Percentiles rank a stretch among this genome's conserved stretches.
Conservation (phyloP, 345 rosid genomes). For the Laguncularia racemosa region DNA sequence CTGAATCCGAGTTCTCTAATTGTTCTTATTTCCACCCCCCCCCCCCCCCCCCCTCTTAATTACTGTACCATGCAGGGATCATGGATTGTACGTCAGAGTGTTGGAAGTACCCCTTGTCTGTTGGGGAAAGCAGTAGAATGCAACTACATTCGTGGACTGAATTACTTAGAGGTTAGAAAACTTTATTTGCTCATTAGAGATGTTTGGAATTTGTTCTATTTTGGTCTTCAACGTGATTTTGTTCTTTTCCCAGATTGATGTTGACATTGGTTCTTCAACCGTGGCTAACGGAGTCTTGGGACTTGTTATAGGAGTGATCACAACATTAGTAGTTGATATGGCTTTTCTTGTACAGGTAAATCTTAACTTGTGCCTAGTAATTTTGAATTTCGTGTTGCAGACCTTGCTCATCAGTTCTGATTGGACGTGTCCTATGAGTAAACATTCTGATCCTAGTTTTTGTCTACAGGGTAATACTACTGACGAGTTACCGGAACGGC, state of each 20-base stretch:
- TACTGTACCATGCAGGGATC: slow-evolving; percentile 57
- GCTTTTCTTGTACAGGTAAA: slow-evolving; percentile 95
- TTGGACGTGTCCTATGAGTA: background rate
- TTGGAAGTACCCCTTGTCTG: slow-evolving; percentile 96
- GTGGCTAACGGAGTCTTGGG: slow-evolving; percentile 99
- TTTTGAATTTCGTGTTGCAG: background rate
- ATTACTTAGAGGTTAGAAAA: slow-evolving; percentile 72
- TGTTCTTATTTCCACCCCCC: background rate
- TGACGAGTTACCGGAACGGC: slow-evolving; percentile 86
- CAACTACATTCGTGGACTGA: slow-evolving; percentile 79
- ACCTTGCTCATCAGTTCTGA: background rate
- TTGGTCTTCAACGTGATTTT: slow-evolving; percentile 11
- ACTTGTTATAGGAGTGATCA: slow-evolving; percentile 91
- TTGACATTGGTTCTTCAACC: slow-evolving; percentile 95
- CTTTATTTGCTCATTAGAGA: background rate
- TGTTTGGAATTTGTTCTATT: background rate
- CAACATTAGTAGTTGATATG: slow-evolving; percentile 92
- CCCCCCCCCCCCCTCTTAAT: background rate
- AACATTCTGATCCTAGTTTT: background rate
- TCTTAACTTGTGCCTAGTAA: too few relatives aligned
- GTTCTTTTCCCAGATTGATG: slow-evolving; percentile 53
- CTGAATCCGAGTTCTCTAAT: background rate
- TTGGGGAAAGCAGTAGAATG: slow-evolving; percentile 96
- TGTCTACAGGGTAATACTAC: slow-evolving; percentile 61
- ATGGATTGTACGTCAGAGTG: slow-evolving; percentile 99